Conservation (phyloP, 495 filamentous ascomycete genomes). For the Sabuloglossum arenarium region DNA sequence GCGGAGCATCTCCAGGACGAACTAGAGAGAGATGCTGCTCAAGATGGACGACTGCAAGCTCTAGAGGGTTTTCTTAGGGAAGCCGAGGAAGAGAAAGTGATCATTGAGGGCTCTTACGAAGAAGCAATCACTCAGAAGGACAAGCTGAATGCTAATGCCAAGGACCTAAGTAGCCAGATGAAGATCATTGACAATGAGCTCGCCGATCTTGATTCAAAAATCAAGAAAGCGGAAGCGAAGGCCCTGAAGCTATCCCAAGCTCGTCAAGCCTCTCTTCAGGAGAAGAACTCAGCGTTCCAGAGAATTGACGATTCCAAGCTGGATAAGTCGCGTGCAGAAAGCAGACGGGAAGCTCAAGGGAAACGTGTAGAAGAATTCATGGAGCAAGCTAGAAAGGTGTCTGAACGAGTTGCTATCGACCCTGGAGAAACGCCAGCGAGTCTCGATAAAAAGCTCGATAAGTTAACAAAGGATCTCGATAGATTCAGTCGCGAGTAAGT, state of each 20-base stretch:
- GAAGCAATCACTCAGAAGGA: slow-evolving; percentile 32
- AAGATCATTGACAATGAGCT: slow-evolving; percentile 22
- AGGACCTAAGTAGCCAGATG: slow-evolving; percentile 21
- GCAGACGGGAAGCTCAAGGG: slow-evolving; percentile 24
- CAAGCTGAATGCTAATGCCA: slow-evolving; percentile 23
- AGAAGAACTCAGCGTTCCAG: slow-evolving; percentile 45
- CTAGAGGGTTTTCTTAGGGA: slow-evolving; percentile 32
- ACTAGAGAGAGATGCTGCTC: slow-evolving; percentile 34
- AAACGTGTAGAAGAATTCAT: slow-evolving; percentile 30
- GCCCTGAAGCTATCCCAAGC: slow-evolving; percentile 24
- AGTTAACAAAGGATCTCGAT: slow-evolving; percentile 33
- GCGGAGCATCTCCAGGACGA: slow-evolving; percentile 36
- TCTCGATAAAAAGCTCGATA: slow-evolving; percentile 41
- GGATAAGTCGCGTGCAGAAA: slow-evolving; percentile 24
- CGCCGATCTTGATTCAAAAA: slow-evolving; percentile 18
- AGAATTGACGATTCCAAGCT: slow-evolving; percentile 26
- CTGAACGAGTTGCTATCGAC: slow-evolving; percentile 40
- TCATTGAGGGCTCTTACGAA: slow-evolving; percentile 25
- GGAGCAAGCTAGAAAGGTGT: slow-evolving; percentile 34
- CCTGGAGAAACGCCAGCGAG: slow-evolving; percentile 40
- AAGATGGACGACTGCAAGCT: slow-evolving; percentile 39
- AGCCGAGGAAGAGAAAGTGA: slow-evolving; percentile 25
- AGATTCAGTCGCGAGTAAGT: slow-evolving; percentile 27
- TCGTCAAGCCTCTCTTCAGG: slow-evolving; percentile 30
- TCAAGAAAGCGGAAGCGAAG: slow-evolving; percentile 39